Conservation (phyloP, 164 flowering plant genomes). For the Magnolia changhungtana region DNA sequence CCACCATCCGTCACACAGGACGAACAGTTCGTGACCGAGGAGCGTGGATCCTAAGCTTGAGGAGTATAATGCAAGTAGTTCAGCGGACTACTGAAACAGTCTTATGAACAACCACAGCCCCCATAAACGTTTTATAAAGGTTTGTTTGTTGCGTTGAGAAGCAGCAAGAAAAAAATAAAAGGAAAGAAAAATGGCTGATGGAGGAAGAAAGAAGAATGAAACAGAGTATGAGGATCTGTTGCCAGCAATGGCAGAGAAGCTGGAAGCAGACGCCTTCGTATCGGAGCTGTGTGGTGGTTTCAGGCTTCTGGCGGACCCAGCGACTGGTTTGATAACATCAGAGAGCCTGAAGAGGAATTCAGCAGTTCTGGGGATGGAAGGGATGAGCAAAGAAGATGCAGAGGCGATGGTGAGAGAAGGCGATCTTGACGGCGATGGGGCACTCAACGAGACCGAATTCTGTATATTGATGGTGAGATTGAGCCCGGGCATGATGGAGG, state of each 20-base stretch:
- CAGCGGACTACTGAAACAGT: too few relatives aligned
- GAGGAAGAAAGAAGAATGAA: not conserved
- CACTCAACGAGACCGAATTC: conserved; percentile 63
- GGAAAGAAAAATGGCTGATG: not conserved
- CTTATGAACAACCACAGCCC: too few relatives aligned
- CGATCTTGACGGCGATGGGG: conserved; percentile 87
- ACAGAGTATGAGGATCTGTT: conserved; percentile 61
- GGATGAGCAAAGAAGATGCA: conserved; percentile 66
- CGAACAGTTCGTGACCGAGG: too few relatives aligned
- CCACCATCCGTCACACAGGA: too few relatives aligned
- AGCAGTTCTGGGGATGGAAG: conserved; percentile 60
- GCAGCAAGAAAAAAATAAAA: not conserved
- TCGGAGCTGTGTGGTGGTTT: conserved; percentile 75
- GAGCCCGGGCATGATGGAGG: conserved; percentile 84
- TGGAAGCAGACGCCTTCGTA: conserved; percentile 65
- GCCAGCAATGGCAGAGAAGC: conserved; percentile 90
- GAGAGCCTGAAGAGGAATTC: conserved; percentile 63
- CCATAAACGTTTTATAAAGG: too few relatives aligned
- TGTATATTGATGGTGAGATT: conserved; percentile 88
- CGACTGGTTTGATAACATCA: conserved; percentile 50
- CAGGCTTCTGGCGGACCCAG: conserved; percentile 58
- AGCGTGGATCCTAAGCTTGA: too few relatives aligned
- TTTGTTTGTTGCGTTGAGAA: too few relatives aligned
- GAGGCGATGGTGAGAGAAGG: conserved; percentile 86
- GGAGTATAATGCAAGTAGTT: too few relatives aligned